Evolutionary conservation across 75 land plant species (phyloP), one percentile per base, ranked within the genome.

Genomic region (Larix kaempferi): DNA sequence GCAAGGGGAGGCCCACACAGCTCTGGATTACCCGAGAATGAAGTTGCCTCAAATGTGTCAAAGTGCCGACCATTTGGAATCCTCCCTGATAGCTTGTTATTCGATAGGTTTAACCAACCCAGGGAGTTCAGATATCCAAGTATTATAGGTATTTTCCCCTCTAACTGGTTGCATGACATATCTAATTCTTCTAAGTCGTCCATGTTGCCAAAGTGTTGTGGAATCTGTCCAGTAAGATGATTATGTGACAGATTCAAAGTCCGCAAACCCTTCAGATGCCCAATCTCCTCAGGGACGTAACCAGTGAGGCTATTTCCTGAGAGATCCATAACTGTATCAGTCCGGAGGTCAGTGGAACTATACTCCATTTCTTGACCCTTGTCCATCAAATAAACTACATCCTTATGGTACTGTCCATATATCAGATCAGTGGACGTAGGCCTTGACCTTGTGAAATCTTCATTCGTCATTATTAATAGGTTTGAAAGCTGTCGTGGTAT

Each of bases 1-100:
- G 65, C 11, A 25, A 78, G 56, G 2, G 79, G 79, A 22, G 73
- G 27, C 4, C 79, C 79, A 54, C 79, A 78, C 2, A 78, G 79
- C n/a, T 26, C 41, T 25, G 73, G 74, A 55, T 78, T 78, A 15
- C 79, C 79, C 26, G 55, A 0, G 35, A 56, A 78, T 0, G 73
- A 27, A 6, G 17, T 5, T 4, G 25, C 79, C 58, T 22, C 79
- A 69, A 69, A 69, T 5, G 33, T 29, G 33, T 29, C 33, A 29
- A 29, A 29, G 33, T 29, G 33, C 33, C 33, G 33, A 0, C 33
- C 33, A 29, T 29, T 29, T 6, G 82, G 77, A 26, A 75, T 75
- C n/a, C 55, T 49, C 1, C 82, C 82, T 7, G 54, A 35, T 14
- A 80, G 39, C 6, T 23, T 39, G 57, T 80, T 80, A 21, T 80